Conservation (phyloP, 1,284 basidiomycete species). For the Cutaneotrichosporon mucoides region DNA sequence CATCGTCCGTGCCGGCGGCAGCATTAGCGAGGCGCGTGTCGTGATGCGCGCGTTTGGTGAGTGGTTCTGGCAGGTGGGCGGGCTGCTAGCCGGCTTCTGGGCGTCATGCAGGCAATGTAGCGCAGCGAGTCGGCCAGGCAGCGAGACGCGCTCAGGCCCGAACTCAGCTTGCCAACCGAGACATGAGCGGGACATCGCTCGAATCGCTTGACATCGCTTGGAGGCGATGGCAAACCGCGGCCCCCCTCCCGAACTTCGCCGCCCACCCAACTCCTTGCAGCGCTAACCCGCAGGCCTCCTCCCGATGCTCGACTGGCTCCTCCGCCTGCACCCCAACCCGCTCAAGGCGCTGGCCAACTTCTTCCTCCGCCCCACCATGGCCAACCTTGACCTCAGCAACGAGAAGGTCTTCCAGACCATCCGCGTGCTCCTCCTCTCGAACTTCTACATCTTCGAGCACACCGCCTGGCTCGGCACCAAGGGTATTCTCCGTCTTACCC, state of each 20-base stretch:
- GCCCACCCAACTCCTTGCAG: too few relatives aligned
- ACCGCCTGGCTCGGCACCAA: constrained; percentile 39
- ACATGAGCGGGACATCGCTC: too few relatives aligned
- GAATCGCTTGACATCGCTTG: too few relatives aligned
- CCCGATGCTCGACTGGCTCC: constrained; percentile 38
- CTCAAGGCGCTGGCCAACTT: constrained; percentile 22
- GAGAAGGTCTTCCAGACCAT: constrained; percentile 35
- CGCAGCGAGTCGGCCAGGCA: too few relatives aligned
- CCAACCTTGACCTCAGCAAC: constrained; percentile 16
- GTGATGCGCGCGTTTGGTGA: constrained; percentile 46
- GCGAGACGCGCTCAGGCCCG: too few relatives aligned
- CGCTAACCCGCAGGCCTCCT: constrained; percentile 26
- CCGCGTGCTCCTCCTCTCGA: constrained; percentile 36
- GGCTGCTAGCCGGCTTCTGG: too few relatives aligned
- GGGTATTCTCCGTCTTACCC: constrained; percentile 35
- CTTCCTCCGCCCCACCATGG: constrained; percentile 16
- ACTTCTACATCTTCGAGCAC: constrained; percentile 47
- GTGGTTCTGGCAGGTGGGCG: neutral
- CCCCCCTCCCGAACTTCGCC: too few relatives aligned
- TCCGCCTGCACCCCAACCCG: constrained; percentile 37
- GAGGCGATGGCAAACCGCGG: too few relatives aligned
- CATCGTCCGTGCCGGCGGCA: constrained; percentile 30
- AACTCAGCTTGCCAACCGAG: too few relatives aligned
- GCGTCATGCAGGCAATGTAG: too few relatives aligned
- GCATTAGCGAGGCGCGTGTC: constrained; percentile 42